A percentile compares a stretch with the other conserved stretches of the same genome.
Evolutionary conservation across 2,329 filamentous ascomycete species (phyloP).

Genomic region (Colletotrichum incanum): DNA sequence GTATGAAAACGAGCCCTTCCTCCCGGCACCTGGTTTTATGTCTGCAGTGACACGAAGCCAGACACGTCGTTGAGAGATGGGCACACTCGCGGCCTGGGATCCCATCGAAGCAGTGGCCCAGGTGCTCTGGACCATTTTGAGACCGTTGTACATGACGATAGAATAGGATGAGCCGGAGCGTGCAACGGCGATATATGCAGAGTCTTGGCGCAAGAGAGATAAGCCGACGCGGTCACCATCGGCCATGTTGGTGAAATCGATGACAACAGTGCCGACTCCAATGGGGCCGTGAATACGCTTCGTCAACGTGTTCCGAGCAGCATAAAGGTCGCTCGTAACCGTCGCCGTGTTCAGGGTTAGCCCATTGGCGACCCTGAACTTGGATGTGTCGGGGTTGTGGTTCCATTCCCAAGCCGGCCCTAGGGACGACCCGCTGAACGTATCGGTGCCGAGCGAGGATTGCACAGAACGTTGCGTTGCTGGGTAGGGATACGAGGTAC

Average conservation of each 20-base stretch:
- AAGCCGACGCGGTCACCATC: constrained; percentile 67
- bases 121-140: constrained; percentile 1
- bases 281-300: constrained; percentile 62
- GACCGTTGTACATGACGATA: constrained; percentile 43
- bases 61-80: constrained; percentile 28
- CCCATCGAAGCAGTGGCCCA: constrained; percentile 14
- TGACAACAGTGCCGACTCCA: constrained; percentile 61
- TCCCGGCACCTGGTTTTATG: constrained; percentile 42
- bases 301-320: constrained; percentile 60
- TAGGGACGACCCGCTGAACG: constrained; percentile 53
- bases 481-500: constrained; percentile 56
- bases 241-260: constrained; percentile 63
- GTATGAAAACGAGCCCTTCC: constrained; percentile 52
- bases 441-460: constrained; percentile 29
- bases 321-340: constrained; percentile 64
- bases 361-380: constrained; percentile 52
- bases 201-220: constrained; percentile 64
- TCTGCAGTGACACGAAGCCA: constrained; percentile 46
- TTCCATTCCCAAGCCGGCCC: constrained; percentile 71
- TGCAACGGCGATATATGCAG: constrained; percentile 66
- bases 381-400: constrained; percentile 69
- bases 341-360: constrained; percentile 63
- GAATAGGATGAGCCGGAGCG: constrained; percentile 50
- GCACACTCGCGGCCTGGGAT: background rate
- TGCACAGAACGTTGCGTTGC: constrained; percentile 39